Conservation (phyloP, 495 filamentous ascomycete species). For the Pyrenula massariospora region DNA sequence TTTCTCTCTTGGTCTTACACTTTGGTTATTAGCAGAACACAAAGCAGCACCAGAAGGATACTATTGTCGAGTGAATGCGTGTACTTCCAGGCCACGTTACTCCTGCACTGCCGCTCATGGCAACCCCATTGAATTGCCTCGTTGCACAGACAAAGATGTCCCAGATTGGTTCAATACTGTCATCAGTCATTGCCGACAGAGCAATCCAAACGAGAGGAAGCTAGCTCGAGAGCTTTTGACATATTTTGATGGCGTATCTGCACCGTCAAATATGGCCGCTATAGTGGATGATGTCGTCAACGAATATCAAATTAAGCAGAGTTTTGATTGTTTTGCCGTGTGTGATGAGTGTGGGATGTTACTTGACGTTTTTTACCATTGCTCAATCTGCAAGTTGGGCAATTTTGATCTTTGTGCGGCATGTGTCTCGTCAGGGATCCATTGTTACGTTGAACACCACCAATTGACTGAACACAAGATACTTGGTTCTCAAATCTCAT, state of each 20-base stretch:
- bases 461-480: background rate
- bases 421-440: background rate
- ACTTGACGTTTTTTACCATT: background rate
- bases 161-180: background rate
- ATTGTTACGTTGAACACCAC: background rate
- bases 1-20: constrained; percentile 4
- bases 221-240: background rate
- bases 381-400: background rate
- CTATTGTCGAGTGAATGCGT: constrained; percentile 2
- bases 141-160: background rate
- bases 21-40: constrained; percentile 6
- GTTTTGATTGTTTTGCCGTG: background rate
- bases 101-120: constrained; percentile 1
- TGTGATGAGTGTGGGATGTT: background rate
- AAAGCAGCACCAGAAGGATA: constrained; percentile 1
- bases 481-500: background rate
- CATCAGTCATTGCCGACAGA: background rate
- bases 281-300: background rate
- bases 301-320: background rate
- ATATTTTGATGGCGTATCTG: background rate
- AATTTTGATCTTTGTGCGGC: background rate
- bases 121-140: constrained; percentile 4
- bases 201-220: background rate
- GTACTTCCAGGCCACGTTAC: constrained; percentile 4
- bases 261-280: background rate